Conservation (phyloP, 1,139 yeast species). For the Diutina sp. region DNA sequence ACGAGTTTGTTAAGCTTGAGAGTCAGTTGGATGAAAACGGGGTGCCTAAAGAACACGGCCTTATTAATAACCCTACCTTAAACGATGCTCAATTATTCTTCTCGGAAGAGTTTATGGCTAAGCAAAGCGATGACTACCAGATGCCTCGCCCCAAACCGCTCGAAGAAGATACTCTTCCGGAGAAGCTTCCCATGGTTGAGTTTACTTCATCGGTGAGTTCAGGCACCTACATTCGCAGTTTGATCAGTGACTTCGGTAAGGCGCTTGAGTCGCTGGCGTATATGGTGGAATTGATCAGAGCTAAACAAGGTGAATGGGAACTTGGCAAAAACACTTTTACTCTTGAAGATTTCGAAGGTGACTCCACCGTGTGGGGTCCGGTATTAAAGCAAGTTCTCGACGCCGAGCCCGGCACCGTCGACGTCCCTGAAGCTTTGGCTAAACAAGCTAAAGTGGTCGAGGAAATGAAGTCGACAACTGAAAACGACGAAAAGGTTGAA, state of each 20-base stretch:
- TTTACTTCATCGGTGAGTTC: constrained; percentile 76
- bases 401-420: constrained; percentile 11
- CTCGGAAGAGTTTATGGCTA: constrained; percentile 36
- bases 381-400: constrained; percentile 41
- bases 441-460: constrained; percentile 8
- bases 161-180: constrained; percentile 33
- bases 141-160: constrained; percentile 14
- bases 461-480: not conserved
- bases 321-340: constrained; percentile 59
- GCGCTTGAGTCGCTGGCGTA: constrained; percentile 74
- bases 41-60: constrained; percentile 28
- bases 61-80: constrained; percentile 45
- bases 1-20: constrained; percentile 38
- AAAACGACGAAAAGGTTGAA: not conserved
- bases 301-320: constrained; percentile 74
- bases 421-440: not conserved
- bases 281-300: constrained; percentile 74
- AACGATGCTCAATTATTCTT: constrained; percentile 50
- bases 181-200: constrained; percentile 48
- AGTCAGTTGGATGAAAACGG: constrained; percentile 43
- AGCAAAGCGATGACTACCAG: constrained; percentile 10
- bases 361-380: constrained; percentile 55
- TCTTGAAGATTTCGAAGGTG: constrained; percentile 47
- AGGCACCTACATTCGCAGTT: constrained; percentile 88
- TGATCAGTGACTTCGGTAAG: constrained; percentile 80